A percentile compares a stretch with the other conserved stretches of the same genome.
These are phyloP conservation scores for Piper betle DNA, from an alignment of 164 flowering plant species.

Conservation along the genomic window DNA sequence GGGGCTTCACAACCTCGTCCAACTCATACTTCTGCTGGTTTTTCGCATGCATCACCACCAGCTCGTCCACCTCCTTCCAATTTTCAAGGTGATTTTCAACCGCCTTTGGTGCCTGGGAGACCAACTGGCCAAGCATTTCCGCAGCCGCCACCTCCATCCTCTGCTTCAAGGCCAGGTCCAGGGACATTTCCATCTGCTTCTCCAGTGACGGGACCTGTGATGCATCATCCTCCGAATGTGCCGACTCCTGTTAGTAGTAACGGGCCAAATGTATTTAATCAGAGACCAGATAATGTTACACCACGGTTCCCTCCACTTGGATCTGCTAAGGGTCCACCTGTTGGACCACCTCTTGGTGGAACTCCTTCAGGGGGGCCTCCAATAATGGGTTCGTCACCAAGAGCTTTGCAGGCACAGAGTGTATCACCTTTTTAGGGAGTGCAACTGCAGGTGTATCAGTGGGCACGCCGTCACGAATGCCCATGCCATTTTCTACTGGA, in stretches of 20 bases:
- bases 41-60: conserved; percentile 20
- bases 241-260: conserved; percentile 29
- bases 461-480: conserved; percentile 7
- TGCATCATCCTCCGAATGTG: conserved; percentile 22
- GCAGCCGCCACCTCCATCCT: conserved; percentile 26
- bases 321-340: conserved; percentile 23
- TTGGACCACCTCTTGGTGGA: conserved; percentile 30
- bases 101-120: conserved; percentile 29
- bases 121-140: conserved; percentile 38
- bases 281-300: conserved; percentile 21
- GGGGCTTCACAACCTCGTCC: conserved; percentile 18
- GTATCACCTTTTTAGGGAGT: conserved; percentile 12
- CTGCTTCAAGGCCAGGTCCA: conserved; percentile 35
- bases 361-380: conserved; percentile 40
- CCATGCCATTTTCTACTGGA: conserved; percentile 10
- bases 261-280: conserved; percentile 41
- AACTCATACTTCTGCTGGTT: conserved; percentile 23
- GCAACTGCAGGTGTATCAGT: conserved; percentile 9
- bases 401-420: conserved; percentile 7
- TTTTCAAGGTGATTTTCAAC: conserved; percentile 16
- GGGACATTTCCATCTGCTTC: conserved; percentile 25
- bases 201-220: conserved; percentile 13
- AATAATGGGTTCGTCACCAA: conserved; percentile 9
- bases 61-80: conserved; percentile 20
- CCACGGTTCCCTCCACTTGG: conserved; percentile 32